A percentile compares a stretch with the other conserved stretches of the same genome.
These are phyloP conservation scores for Sporodiniella umbellata DNA, from an alignment of 371 early-diverging fungal genomes.

Conservation along the genomic window DNA sequence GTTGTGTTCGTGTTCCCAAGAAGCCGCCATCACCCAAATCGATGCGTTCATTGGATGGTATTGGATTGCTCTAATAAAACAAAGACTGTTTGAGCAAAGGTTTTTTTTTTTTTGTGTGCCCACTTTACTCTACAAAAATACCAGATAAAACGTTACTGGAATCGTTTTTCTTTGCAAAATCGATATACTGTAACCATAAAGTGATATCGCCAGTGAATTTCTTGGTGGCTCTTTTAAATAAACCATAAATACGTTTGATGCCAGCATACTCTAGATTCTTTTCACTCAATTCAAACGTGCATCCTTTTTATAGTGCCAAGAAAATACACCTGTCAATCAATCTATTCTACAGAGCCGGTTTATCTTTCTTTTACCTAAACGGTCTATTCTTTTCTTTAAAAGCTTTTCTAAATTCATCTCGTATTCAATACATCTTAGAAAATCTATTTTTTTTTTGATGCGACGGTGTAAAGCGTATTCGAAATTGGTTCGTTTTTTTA, in stretches of 20 bases:
- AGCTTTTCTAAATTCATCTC: slow-evolving; percentile 88
- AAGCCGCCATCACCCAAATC: slow-evolving; percentile 91
- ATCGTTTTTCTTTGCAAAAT: slow-evolving; percentile 63
- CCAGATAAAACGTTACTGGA: slow-evolving; percentile 68
- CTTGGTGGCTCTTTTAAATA: slow-evolving; percentile 78
- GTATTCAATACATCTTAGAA: slow-evolving; percentile 87
- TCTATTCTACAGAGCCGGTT: too few species aligned
- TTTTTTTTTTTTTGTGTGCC: not conserved
- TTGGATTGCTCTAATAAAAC: slow-evolving; percentile 68
- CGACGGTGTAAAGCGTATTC: slow-evolving; percentile 86
- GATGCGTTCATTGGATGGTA: slow-evolving; percentile 76
- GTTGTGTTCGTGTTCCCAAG: slow-evolving; percentile 85
- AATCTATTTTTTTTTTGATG: slow-evolving; percentile 74
- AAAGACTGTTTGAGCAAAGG: not conserved
- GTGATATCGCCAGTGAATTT: slow-evolving; percentile 79
- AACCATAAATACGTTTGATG: slow-evolving; percentile 63
- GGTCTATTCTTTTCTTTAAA: slow-evolving; percentile 74
- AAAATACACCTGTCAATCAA: too few species aligned
- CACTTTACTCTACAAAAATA: slow-evolving; percentile 64
- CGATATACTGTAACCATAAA: slow-evolving; percentile 92
- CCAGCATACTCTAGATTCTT: slow-evolving; percentile 53
- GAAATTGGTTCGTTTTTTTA: slow-evolving; percentile 84
- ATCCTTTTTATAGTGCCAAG: too few species aligned
- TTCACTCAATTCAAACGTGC: slow-evolving; percentile 1
- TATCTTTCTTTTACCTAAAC: slow-evolving; percentile 32